Evolutionary conservation across 1,284 basidiomycete species (phyloP), one percentile per base, ranked within the genome.

Genomic region (Sporisorium iseilematis-ciliati): DNA sequence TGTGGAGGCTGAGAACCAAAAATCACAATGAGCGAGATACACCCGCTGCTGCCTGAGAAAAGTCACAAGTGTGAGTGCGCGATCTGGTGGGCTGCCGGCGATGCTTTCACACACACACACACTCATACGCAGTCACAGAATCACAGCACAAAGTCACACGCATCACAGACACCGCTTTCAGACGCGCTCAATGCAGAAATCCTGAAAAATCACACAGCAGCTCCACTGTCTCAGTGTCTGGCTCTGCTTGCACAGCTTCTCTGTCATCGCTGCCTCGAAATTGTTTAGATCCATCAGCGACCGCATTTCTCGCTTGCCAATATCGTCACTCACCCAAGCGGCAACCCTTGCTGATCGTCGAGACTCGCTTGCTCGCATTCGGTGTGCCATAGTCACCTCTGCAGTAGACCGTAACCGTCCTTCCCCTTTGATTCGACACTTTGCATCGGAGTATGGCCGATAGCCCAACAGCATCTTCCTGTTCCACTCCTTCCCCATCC

Each of bases 401-500:
- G 35, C 14, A 14, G 33, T 33, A 33, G 14, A 11, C n/a, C 14
- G 41, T 42, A 25, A 35, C 23, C 14, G 23, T 21, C 26, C 35
- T 25, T 33, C 45, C 14, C 12, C 35, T 38, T 16, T 5, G 12
- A 38, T 38, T 38, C 35, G 35, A 25, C 18, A 31, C 29, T 7
- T 49, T n/a, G 5, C 40, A 21, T 60, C 61, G 61, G 67, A 65
- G 62, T 49, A 70, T 70, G 67, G 41, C 54, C 67, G 57, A 65
- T 35, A 43, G 7, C 35, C 31, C 57, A 31, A n/a, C 29, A 33
- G 46, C 41, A 54, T 23, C 57, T 38, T 38, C 35, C 16, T 31
- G 20, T 20, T 26, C 56, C 21, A 43, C 45, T 38, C 35, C 14
- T 38, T 38, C 35, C 16, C 35, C 35, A 38, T 16, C 35, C 35